phyloP scores from a whole-genome alignment of 108 stramenopile species.

The Conticribra weissflogii region DNA sequence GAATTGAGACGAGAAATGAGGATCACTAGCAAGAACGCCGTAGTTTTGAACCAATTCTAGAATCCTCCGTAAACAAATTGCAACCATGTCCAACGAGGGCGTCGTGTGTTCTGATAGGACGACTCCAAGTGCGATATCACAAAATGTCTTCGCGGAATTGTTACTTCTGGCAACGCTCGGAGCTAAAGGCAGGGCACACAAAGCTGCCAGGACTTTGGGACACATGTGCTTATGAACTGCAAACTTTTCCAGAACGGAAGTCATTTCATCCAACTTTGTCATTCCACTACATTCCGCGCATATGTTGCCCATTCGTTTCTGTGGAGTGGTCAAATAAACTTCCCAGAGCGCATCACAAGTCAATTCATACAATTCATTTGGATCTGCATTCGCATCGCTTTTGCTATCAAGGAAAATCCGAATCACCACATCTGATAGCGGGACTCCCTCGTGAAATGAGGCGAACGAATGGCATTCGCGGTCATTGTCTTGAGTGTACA shows the following conservation, averaged over 20 bases:
- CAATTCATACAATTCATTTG: constrained; percentile 13
- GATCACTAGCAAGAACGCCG: constrained; percentile 1
- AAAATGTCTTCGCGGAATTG: constrained; percentile 24
- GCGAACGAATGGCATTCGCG: not conserved
- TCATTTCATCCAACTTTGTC: constrained; percentile 24
- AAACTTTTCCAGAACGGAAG: constrained; percentile 27
- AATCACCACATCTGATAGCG: constrained; percentile 38
- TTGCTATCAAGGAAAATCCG: constrained; percentile 31
- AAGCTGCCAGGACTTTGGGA: constrained; percentile 31
- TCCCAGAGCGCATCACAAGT: constrained; percentile 46
- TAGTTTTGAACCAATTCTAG: constrained; percentile 30
- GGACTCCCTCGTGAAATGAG: constrained; percentile 33
- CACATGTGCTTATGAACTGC: constrained; percentile 24
- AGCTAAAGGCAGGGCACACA: constrained; percentile 32
- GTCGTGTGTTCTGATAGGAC: constrained; percentile 14
- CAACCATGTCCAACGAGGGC: constrained; percentile 5
- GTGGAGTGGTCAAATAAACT: constrained; percentile 31
- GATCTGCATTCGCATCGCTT: constrained; percentile 3
- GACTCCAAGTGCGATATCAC: constrained; percentile 34
- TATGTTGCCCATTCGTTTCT: not conserved
- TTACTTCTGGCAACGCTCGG: not conserved
- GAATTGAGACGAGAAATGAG: not conserved
- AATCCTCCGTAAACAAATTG: constrained; percentile 20
- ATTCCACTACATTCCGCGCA: constrained; percentile 1
- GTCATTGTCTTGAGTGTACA: not conserved